Evolutionary conservation across 2,329 filamentous ascomycete genomes (phyloP).

Genomic region (Sarocladiaceae sp.): DNA sequence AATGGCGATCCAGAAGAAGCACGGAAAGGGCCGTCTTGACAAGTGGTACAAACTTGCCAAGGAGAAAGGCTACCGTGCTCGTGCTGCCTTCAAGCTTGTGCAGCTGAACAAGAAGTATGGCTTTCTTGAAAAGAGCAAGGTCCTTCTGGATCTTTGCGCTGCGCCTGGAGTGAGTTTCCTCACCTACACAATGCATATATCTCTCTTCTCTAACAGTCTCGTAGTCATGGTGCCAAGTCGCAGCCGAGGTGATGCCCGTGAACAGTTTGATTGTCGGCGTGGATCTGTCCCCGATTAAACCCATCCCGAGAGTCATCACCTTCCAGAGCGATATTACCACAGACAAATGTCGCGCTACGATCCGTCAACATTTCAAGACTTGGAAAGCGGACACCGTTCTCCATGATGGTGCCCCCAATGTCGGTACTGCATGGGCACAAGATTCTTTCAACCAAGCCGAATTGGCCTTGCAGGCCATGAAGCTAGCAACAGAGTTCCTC

Average conservation of each 20-base stretch:
- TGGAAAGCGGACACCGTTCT: conserved; percentile 95
- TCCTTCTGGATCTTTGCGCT: conserved; percentile 93
- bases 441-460: conserved; percentile 98
- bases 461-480: conserved; percentile 82
- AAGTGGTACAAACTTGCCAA: conserved; percentile 99
- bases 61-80: conserved; percentile 92
- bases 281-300: conserved; percentile 90
- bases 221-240: conserved; percentile 92
- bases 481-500: conserved; percentile 89
- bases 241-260: conserved; percentile 87
- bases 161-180: conserved; percentile 70
- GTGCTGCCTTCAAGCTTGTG: conserved; percentile 96
- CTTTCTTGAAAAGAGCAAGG: conserved; percentile 94
- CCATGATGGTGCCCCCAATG: conserved; percentile 95
- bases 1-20: conserved; percentile 98
- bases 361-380: conserved; percentile 84
- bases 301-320: conserved; percentile 87
- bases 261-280: conserved; percentile 90
- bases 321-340: conserved; percentile 98
- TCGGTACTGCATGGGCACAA: conserved; percentile 96
- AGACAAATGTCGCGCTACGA: conserved; percentile 87
- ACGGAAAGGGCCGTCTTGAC: conserved; percentile 95
- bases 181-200: not conserved
- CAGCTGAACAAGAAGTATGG: conserved; percentile 99
- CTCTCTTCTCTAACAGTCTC: conserved; percentile 19